These are phyloP conservation scores for Hymenoscyphus infarciens DNA, from an alignment of 2,329 filamentous ascomycete genomes.

Conservation along the genomic window DNA sequence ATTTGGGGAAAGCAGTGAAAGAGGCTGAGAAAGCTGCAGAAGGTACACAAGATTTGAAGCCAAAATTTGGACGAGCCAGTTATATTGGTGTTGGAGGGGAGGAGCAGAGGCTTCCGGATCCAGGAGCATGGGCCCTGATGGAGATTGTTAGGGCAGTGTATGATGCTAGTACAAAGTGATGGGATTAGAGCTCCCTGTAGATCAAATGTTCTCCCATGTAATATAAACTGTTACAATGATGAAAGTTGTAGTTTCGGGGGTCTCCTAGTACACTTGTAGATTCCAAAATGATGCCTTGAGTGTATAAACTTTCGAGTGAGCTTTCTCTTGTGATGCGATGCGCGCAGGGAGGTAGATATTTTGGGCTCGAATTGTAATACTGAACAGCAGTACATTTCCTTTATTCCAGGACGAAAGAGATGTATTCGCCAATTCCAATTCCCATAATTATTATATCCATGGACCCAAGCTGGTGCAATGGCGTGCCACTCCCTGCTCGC, in stretches of 20 bases:
- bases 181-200: neutral
- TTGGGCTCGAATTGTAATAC: too few relatives aligned
- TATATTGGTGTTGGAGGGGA: conserved; percentile 47
- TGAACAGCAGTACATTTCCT: too few relatives aligned
- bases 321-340: neutral
- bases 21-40: conserved; percentile 47
- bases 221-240: neutral
- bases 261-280: neutral
- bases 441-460: too few relatives aligned
- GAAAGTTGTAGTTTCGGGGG: neutral
- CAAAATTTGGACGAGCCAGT: conserved; percentile 50
- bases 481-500: neutral
- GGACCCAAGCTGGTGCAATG: too few relatives aligned
- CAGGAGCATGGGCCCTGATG: conserved; percentile 51
- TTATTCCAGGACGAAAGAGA: too few relatives aligned
- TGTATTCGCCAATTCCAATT: too few relatives aligned
- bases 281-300: neutral
- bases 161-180: conserved; percentile 18
- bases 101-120: conserved; percentile 48
- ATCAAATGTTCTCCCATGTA: neutral
- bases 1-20: conserved; percentile 44
- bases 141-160: conserved; percentile 26
- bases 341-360: neutral
- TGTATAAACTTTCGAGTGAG: neutral
- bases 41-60: conserved; percentile 51